These are phyloP conservation scores for Aureobasidium sp. DNA, from an alignment of 2,329 filamentous ascomycete species.

Conservation along the genomic window DNA sequence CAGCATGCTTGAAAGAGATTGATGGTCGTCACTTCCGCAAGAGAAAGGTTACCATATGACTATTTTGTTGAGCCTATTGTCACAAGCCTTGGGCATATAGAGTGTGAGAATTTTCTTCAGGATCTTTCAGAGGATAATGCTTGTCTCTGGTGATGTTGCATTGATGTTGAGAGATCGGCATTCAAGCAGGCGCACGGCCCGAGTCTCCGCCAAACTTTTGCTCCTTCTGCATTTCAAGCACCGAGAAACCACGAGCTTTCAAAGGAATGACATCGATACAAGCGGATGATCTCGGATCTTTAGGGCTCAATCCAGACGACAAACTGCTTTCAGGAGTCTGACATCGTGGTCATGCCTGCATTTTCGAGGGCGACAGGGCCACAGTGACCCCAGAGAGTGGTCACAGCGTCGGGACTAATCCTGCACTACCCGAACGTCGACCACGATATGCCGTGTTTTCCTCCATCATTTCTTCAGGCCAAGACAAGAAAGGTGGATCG, in stretches of 20 bases:
- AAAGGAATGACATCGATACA: not conserved
- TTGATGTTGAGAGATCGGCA: not conserved
- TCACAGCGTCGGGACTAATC: not conserved
- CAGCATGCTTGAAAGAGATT: not conserved
- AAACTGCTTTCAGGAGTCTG: not conserved
- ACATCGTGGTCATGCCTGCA: not conserved
- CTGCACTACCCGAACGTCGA: slow-evolving; percentile 4
- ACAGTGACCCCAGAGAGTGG: not conserved
- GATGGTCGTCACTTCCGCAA: not conserved
- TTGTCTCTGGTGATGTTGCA: not conserved
- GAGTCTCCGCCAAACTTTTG: not conserved
- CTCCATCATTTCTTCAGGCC: slow-evolving; percentile 10
- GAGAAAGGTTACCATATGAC: not conserved
- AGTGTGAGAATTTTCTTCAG: not conserved
- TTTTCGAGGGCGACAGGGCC: not conserved
- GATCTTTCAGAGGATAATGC: not conserved
- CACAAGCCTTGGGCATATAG: not conserved
- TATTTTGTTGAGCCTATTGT: not conserved
- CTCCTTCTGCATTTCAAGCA: not conserved
- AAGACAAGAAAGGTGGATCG: not conserved
- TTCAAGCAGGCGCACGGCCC: not conserved
- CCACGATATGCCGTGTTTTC: slow-evolving; percentile 9
- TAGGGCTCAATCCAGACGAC: not conserved
- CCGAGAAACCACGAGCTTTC: not conserved
- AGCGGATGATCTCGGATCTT: not conserved